A percentile compares a stretch with the other conserved stretches of the same genome.
phyloP scores from a whole-genome alignment of 768 basidiomycete genomes.

The Tephrocybe sp. region DNA sequence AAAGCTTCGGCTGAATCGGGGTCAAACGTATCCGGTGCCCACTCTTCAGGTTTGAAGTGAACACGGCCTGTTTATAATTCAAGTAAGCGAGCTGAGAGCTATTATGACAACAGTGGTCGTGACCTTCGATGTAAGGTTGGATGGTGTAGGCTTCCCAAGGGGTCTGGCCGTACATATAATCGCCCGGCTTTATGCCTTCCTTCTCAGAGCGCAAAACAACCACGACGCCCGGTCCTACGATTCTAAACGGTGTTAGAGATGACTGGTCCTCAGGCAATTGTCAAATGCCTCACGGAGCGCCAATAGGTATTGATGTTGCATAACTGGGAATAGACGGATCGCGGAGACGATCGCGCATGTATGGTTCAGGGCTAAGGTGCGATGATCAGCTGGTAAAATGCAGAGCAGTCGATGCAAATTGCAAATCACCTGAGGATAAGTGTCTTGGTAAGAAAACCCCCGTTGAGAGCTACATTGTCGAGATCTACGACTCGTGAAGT shows the following conservation, averaged over 20 bases:
- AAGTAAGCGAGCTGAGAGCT: too few species aligned
- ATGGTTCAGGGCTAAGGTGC: not conserved
- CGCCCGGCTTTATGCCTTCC: slow-evolving; percentile 22
- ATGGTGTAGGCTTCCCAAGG: slow-evolving; percentile 15
- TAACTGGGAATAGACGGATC: slow-evolving; percentile 4
- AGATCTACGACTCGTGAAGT: slow-evolving; percentile 16
- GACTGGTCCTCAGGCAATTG: not conserved
- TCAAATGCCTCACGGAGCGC: slow-evolving; percentile 6
- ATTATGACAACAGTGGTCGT: too few species aligned
- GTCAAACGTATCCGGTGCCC: slow-evolving; percentile 14
- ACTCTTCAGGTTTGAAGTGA: slow-evolving; percentile 10
- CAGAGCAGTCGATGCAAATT: too few species aligned
- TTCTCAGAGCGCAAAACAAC: slow-evolving; percentile 35
- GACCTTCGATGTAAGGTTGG: slow-evolving; percentile 8
- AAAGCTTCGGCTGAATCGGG: slow-evolving; percentile 18
- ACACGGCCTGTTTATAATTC: slow-evolving; percentile 11
- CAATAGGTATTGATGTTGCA: not conserved
- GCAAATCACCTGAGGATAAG: slow-evolving; percentile 10
- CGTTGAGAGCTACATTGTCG: slow-evolving; percentile 18
- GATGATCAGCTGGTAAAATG: not conserved
- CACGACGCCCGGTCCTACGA: slow-evolving; percentile 30
- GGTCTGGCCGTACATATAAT: slow-evolving; percentile 29
- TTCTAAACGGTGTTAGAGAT: slow-evolving; percentile 13
- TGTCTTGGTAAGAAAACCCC: slow-evolving; percentile 18
- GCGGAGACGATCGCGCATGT: slow-evolving; percentile 5